These are phyloP conservation scores for Pholiota microspora DNA, from an alignment of 768 basidiomycete species.

Conservation along the genomic window DNA sequence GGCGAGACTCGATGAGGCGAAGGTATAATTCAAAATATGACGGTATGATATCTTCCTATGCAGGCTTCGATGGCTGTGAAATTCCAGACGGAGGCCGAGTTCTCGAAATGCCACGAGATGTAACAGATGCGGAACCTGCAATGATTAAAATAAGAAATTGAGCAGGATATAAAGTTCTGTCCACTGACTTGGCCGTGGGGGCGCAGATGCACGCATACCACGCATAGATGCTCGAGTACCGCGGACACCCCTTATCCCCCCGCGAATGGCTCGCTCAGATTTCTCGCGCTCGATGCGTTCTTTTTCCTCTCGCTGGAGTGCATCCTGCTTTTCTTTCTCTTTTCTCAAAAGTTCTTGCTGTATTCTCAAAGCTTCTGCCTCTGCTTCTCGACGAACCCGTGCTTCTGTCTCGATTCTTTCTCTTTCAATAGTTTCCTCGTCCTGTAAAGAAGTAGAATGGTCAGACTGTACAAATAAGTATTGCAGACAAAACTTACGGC, in stretches of 20 bases:
- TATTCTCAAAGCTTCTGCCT: slow-evolving; percentile 46
- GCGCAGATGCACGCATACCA: slow-evolving; percentile 35
- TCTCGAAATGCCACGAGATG: slow-evolving; percentile 17
- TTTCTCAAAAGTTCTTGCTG: slow-evolving; percentile 48
- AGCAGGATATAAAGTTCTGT: not conserved
- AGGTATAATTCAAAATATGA: too few relatives aligned
- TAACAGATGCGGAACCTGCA: slow-evolving; percentile 9
- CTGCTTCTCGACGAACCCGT: slow-evolving; percentile 40
- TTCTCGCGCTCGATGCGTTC: slow-evolving; percentile 45
- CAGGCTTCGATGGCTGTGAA: slow-evolving; percentile 10
- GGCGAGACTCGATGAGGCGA: too few relatives aligned
- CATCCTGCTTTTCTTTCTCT: slow-evolving; percentile 43
- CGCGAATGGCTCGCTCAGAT: slow-evolving; percentile 40
- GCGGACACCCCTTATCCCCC: slow-evolving; percentile 67
- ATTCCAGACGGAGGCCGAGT: slow-evolving; percentile 12
- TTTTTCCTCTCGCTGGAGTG: slow-evolving; percentile 38
- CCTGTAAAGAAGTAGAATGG: slow-evolving; percentile 38
- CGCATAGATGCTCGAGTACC: slow-evolving; percentile 69
- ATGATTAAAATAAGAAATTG: not conserved
- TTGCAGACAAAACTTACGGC: slow-evolving; percentile 43
- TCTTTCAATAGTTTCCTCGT: slow-evolving; percentile 51
- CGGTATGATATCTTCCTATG: too few relatives aligned
- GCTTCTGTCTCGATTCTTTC: slow-evolving; percentile 45
- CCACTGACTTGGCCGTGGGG: slow-evolving; percentile 34
- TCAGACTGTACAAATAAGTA: not conserved